Evolutionary conservation across 306 rosid species (phyloP), one percentile per base, ranked within the genome.

Genomic region (Spatholobus suberectus): DNA sequence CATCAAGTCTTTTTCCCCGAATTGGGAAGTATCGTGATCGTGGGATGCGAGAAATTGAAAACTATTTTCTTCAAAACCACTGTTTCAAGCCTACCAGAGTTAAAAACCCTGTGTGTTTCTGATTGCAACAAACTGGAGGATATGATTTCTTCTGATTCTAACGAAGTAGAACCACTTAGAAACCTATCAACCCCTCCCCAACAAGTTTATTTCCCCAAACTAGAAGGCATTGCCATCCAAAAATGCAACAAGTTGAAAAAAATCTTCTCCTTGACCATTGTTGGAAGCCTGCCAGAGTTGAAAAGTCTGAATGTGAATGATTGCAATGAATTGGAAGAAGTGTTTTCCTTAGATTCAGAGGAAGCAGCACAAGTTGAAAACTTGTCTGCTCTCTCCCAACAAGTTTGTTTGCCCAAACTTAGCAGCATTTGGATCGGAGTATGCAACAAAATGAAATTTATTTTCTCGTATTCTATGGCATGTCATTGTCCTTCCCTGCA

Each of bases 131-230:
- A 66, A 35, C 1, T 66, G 27, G 26, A 66, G 71, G 15, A 66
- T 66, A 35, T 66, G 8, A 15, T 66, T 66, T 66, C 2, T 66
- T 35, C 71, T 2, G 44, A n/a, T n/a, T n/a, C n/a, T n/a, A n/a
- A n/a, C 2, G 44, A 66, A 2, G 26, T 3, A 17, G 3, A 66
- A 17, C 14, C 47, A 35, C 26, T 65, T n/a, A 34, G 24, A 65
- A 65, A 65, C 26, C 71, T 34, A 4, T 8, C 47, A 66, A n/a
- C 35, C 6, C 1, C 37, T 69, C 13, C 75, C 11, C 2, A 65
- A 17, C 71, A 65, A n/a, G 71, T 65, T 3, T 65, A 23, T 32
- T 65, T 65, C 46, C 71, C 71, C 26, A 35, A 3, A 65, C 71
- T 65, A 27, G 0, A 2, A 6, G 1, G 0, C 0, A 15, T 65